Evolutionary conservation across 2,329 filamentous ascomycete species (phyloP).

Genomic region (Penicillium freii): DNA sequence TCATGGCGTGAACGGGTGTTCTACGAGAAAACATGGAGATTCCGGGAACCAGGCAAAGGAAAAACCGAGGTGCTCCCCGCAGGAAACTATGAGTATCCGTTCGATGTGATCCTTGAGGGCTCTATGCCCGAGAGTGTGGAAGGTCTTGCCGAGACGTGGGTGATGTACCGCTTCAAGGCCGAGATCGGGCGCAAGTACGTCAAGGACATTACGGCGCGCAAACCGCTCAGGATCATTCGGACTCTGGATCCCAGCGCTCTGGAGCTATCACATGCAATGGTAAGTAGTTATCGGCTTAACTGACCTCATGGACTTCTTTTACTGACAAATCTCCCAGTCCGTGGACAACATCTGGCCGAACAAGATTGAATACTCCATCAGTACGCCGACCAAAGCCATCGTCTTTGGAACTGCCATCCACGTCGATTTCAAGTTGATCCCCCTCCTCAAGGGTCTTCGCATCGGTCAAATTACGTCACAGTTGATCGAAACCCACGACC

Average conservation of each 20-base stretch:
- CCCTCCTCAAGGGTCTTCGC: conserved; percentile 81
- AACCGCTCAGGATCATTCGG: conserved; percentile 73
- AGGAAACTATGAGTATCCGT: conserved; percentile 82
- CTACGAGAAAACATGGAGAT: conserved; percentile 70
- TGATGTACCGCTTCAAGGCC: conserved; percentile 88
- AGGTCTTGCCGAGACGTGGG: conserved; percentile 78
- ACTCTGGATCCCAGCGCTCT: conserved; percentile 73
- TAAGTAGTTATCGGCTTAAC: conserved; percentile 23
- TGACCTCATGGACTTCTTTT: neutral
- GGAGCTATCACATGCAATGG: conserved; percentile 83
- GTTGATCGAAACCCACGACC: conserved; percentile 75
- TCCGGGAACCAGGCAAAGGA: conserved; percentile 54
- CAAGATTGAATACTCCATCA: conserved; percentile 94
- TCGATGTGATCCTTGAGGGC: conserved; percentile 71
- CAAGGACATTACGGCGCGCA: conserved; percentile 79
- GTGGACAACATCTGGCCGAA: conserved; percentile 98
- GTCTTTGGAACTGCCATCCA: conserved; percentile 86
- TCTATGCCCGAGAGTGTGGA: conserved; percentile 79
- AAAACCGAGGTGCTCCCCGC: conserved; percentile 60
- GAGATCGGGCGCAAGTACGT: conserved; percentile 86
- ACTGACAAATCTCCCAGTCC: conserved; percentile 46
- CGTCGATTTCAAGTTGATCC: conserved; percentile 82
- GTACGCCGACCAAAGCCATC: conserved; percentile 89
- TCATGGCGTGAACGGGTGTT: conserved; percentile 51
- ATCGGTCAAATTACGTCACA: conserved; percentile 80